phyloP scores from a whole-genome alignment of 208 protist species.

The Leishmania guyanensis region DNA sequence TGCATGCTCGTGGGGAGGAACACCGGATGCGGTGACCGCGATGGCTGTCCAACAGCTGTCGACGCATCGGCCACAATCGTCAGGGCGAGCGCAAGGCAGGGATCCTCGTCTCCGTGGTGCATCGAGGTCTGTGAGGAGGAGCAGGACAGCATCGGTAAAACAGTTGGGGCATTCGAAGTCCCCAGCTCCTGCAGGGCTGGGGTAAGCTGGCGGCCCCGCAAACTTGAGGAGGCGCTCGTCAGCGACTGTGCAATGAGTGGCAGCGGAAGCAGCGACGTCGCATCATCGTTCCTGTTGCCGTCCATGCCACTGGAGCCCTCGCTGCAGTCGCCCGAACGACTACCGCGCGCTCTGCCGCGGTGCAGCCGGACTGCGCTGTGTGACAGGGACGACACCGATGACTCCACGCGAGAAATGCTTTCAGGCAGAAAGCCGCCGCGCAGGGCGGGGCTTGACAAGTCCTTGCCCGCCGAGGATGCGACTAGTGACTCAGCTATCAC shows the following conservation, averaged over 20 bases:
- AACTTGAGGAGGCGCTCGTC: background rate
- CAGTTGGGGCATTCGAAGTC: background rate
- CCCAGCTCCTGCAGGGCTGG: background rate
- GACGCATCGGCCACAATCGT: background rate
- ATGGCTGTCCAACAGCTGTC: constrained; percentile 9
- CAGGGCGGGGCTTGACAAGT: background rate
- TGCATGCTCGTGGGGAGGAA: background rate
- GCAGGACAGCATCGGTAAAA: background rate
- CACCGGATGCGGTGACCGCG: background rate
- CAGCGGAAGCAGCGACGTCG: constrained; percentile 7
- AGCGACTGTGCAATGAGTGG: constrained; percentile 1
- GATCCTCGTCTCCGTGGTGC: constrained; percentile 15
- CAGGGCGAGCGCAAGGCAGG: background rate
- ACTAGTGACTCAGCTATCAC: background rate
- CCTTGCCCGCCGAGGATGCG: background rate
- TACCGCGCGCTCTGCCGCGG: background rate
- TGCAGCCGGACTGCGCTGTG: constrained; percentile 1
- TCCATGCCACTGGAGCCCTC: background rate
- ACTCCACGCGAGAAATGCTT: background rate
- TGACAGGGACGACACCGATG: background rate
- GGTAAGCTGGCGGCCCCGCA: background rate
- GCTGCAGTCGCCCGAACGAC: background rate
- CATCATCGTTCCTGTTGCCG: background rate
- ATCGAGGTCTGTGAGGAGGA: constrained; percentile 25
- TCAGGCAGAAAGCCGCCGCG: background rate